A percentile compares a stretch with the other conserved stretches of the same genome.
Evolutionary conservation across 2,329 filamentous ascomycete genomes (phyloP).

Genomic region (Blastomyces percursus): DNA sequence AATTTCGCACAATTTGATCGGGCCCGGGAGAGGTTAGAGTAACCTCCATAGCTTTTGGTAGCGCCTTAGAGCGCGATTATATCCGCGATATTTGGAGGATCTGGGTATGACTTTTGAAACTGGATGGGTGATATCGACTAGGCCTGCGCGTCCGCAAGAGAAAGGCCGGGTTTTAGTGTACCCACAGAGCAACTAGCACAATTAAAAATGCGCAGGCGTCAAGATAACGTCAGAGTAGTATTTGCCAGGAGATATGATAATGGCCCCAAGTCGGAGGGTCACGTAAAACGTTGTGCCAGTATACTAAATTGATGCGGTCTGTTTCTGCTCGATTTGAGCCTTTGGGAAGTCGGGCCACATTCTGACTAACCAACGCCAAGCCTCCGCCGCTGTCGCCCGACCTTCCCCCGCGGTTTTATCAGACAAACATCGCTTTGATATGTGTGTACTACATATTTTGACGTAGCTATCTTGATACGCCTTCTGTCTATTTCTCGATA

Average conservation of each 20-base stretch:
- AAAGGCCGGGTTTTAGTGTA: background rate
- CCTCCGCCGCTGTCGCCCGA: background rate
- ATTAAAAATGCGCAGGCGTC: background rate
- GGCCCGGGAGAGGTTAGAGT: slow-evolving; percentile 6
- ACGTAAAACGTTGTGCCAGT: background rate
- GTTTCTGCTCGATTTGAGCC: background rate
- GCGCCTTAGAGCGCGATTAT: background rate
- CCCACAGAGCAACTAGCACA: background rate
- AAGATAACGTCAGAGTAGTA: background rate
- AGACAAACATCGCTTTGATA: background rate
- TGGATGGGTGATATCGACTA: background rate
- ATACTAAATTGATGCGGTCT: background rate
- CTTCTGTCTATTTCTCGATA: slow-evolving; percentile 4
- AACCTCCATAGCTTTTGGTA: slow-evolving; percentile 22
- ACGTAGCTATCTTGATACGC: background rate
- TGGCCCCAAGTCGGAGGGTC: background rate
- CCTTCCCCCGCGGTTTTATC: background rate
- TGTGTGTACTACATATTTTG: too few relatives aligned
- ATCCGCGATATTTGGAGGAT: background rate
- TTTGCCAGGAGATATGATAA: background rate
- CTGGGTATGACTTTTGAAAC: background rate
- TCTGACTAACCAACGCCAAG: slow-evolving; percentile 11
- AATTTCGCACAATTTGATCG: slow-evolving; percentile 31
- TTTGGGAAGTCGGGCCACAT: background rate
- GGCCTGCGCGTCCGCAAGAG: background rate